Conservation (phyloP, 768 basidiomycete genomes). For the Kwoniella shandongensis region DNA sequence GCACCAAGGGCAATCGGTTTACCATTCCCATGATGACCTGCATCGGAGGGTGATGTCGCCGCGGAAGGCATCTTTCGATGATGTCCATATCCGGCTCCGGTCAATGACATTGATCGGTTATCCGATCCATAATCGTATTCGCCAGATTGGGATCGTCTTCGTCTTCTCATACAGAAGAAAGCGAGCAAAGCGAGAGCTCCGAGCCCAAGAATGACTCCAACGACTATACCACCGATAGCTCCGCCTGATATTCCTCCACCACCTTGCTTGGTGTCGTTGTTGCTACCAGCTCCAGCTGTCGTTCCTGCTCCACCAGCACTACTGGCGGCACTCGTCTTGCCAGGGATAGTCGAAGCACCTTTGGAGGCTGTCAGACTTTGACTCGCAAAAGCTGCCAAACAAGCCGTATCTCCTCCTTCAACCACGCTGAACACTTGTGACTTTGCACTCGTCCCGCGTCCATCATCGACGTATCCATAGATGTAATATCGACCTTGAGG, state of each 20-base stretch:
- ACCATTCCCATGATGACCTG: background rate
- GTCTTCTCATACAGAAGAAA: conserved; percentile 13
- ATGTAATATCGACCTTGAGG: conserved; percentile 31
- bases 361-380: conserved; percentile 8
- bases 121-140: background rate
- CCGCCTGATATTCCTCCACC: conserved; percentile 18
- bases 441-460: conserved; percentile 2
- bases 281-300: background rate
- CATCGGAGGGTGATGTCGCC: conserved; percentile 2
- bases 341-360: background rate
- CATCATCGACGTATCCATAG: conserved; percentile 17
- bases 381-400: conserved; percentile 22
- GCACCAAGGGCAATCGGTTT: conserved; percentile 9
- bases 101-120: background rate
- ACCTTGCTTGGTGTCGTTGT: no score
- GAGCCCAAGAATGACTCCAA: conserved; percentile 23
- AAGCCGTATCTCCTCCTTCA: conserved; percentile 22
- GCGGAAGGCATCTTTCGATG: conserved; percentile 17
- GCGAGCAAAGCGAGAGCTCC: conserved; percentile 7
- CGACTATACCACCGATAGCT: conserved; percentile 35
- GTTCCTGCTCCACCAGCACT: background rate
- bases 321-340: conserved; percentile 7
- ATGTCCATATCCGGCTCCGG: background rate
- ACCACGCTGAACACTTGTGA: conserved; percentile 25
- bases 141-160: background rate